A percentile compares a stretch with the other conserved stretches of the same genome.
Conservation (phyloP, 2,329 filamentous ascomycete genomes). For the Penicillium sp. region DNA sequence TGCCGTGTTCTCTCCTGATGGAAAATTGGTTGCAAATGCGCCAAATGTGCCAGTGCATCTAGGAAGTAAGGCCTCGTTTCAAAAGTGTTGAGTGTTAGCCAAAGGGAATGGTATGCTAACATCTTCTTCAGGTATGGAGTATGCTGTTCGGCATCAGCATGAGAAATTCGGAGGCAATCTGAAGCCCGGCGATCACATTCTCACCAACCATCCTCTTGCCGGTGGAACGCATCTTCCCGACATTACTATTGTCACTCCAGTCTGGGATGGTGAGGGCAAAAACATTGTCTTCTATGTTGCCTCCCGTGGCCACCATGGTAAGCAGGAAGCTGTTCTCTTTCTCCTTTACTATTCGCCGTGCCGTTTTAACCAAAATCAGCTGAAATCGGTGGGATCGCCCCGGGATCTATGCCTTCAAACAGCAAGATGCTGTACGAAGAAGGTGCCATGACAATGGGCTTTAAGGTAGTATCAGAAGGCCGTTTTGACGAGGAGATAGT, state of each 20-base stretch:
- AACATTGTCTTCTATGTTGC: constrained; percentile 62
- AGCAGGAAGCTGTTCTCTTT: not conserved
- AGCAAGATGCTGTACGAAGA: constrained; percentile 39
- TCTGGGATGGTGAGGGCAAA: constrained; percentile 22
- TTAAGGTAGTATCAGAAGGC: constrained; percentile 71
- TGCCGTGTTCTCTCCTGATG: constrained; percentile 72
- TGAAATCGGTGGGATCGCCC: constrained; percentile 78
- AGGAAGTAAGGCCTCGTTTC: constrained; percentile 62
- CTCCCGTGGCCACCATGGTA: constrained; percentile 67
- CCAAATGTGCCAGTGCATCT: constrained; percentile 79
- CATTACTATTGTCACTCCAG: constrained; percentile 53
- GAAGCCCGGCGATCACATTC: constrained; percentile 75
- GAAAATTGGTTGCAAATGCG: constrained; percentile 66
- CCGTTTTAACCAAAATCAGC: constrained; percentile 40
- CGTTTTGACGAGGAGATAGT: constrained; percentile 70
- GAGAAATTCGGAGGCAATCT: constrained; percentile 76
- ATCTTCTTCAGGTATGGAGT: not conserved
- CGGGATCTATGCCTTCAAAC: constrained; percentile 75
- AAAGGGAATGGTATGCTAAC: not conserved
- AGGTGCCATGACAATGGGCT: constrained; percentile 54
- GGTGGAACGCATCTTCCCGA: constrained; percentile 81
- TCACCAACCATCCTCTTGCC: constrained; percentile 80
- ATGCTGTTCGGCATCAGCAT: constrained; percentile 71
- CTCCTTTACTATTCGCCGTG: too few species aligned
- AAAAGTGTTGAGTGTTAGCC: not conserved